Evolutionary conservation across 257 asterid species (phyloP), one percentile per base, ranked within the genome.

Genomic region (Salvia miltiorrhiza): DNA sequence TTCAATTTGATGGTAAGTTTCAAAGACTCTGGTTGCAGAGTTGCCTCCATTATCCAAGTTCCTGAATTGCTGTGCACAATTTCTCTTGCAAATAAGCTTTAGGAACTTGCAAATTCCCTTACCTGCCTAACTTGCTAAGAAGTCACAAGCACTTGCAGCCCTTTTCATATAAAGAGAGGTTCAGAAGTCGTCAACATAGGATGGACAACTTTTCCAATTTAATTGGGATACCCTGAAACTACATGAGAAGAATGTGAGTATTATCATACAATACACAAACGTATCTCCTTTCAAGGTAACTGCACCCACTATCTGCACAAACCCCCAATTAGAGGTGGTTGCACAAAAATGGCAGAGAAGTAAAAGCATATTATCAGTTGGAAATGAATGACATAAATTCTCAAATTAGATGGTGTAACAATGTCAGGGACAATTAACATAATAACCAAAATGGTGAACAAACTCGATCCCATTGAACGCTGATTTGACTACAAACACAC

Each of bases 1-100:
- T 85, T 81, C 69, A 73, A 45, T 77, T 81, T 78, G 65, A 81
- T 65, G 33, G 83, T 76, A 35, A 77, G 37, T 63, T 85, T 70
- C 67, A 79, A 37, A 4, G 79, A 70, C 35, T 63, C 74, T n/a
- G 80, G 78, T 32, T 70, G 81, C 76, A 69, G 65, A 32, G 53
- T 33, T 60, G 73, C 77, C 55, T 80, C 82, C 79, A 79, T 71
- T 44, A 65, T 65, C 79, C 48, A 73, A 44, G 56, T 39, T 45
- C 26, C 61, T 13, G 62, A 43, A 54, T 24, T 39, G 65, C 56
- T 41, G 23, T 32, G 62, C 62, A 55, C 14, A 2, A 57, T 28
- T 57, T 32, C 28, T 14, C 26, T 64, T 13, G 16, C 5, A 19
- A 32, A 26, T 14, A 45, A 12, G 48, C 45, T 50, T n/a, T 41